Evolutionary conservation across 2,329 filamentous ascomycete genomes (phyloP).

Genomic region (Cladosporium sp.): DNA sequence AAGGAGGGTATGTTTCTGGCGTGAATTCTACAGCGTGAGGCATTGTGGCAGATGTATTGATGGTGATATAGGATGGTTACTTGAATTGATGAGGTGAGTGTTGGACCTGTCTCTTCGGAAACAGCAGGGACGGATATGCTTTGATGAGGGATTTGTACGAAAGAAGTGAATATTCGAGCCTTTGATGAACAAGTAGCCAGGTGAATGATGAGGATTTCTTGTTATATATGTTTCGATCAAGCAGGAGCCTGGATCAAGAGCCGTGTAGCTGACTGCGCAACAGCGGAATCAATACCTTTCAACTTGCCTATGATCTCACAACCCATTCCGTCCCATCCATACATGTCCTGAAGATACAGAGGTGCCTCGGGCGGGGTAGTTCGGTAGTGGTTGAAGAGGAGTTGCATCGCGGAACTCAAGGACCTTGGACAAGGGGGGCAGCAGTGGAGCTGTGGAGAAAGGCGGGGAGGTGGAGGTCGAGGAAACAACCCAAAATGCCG

Average conservation of each 20-base stretch:
- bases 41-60: conserved; percentile 25
- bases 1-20: conserved; percentile 42
- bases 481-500: neutral
- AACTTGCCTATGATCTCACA: neutral
- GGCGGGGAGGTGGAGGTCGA: neutral
- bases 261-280: neutral
- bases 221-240: neutral
- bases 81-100: too few relatives aligned
- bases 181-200: too few relatives aligned
- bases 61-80: too few relatives aligned
- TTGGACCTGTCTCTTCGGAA: too few relatives aligned
- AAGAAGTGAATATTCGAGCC: neutral
- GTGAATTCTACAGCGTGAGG: conserved; percentile 39
- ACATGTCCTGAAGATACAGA: neutral
- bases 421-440: neutral
- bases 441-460: conserved; percentile 33
- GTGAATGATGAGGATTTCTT: neutral
- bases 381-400: conserved; percentile 11
- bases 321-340: neutral
- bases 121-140: neutral
- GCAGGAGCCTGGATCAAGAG: neutral
- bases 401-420: neutral
- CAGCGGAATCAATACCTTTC: conserved; percentile 7
- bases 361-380: conserved; percentile 15
- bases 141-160: neutral